A percentile compares a stretch with the other conserved stretches of the same genome.
These are phyloP conservation scores for Nicotiana benthamiana DNA, from an alignment of 257 asterid genomes.

Conservation along the genomic window DNA sequence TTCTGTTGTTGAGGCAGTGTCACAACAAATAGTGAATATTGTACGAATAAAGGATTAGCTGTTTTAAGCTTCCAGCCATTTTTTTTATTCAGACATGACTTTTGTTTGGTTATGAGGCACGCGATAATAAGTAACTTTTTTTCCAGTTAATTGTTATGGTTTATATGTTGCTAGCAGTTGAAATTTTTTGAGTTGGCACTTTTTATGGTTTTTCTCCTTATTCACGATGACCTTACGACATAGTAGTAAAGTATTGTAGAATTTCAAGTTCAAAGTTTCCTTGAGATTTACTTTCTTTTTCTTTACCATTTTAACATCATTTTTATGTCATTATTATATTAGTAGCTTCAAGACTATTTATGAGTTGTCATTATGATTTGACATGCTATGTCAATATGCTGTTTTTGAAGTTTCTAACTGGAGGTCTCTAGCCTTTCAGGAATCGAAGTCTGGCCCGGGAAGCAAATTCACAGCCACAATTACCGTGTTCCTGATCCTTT, in stretches of 20 bases:
- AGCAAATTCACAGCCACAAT: constrained; percentile 94
- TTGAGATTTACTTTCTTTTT: neutral
- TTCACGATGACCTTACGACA: neutral
- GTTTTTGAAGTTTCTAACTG: constrained; percentile 2
- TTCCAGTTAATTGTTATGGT: neutral
- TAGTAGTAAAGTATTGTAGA: neutral
- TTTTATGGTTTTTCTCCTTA: neutral
- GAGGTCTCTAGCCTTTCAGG: constrained; percentile 34
- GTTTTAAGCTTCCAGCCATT: neutral
- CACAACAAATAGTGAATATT: neutral
- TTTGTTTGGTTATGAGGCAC: neutral
- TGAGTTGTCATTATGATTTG: neutral
- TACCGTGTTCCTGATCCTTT: constrained; percentile 85
- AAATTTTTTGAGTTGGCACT: neutral
- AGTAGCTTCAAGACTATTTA: neutral
- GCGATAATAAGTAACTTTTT: neutral
- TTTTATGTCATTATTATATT: neutral
- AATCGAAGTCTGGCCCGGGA: constrained; percentile 80
- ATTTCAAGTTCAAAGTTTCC: neutral
- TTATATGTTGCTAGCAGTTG: neutral
- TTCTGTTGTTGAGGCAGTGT: neutral
- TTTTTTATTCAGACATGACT: neutral
- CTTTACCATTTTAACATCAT: neutral
- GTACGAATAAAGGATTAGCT: neutral
- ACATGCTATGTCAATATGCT: neutral